phyloP scores from a whole-genome alignment of 1,139 yeast genomes.

The Taiozyma sp. region DNA sequence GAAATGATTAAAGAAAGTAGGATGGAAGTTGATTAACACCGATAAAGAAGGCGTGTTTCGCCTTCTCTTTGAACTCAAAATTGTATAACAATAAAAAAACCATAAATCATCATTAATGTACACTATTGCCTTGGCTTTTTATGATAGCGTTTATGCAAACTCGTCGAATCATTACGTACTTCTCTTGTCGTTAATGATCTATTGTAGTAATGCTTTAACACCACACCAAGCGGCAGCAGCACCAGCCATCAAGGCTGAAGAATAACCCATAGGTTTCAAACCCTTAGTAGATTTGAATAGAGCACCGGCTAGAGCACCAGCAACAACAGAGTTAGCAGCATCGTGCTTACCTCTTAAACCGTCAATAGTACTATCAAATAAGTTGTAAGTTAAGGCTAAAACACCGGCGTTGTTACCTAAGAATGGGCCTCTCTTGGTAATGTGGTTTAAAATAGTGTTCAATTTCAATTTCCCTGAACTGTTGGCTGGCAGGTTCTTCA shows the following conservation, averaged over 20 bases:
- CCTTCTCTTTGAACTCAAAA: not conserved
- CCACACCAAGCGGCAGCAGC: slow-evolving; percentile 96
- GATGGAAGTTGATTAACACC: not conserved
- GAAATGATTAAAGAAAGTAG: not conserved
- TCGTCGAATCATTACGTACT: not conserved
- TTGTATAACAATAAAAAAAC: not conserved
- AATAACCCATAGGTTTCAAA: slow-evolving; percentile 78
- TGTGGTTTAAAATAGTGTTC: slow-evolving; percentile 85
- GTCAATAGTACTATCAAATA: slow-evolving; percentile 78
- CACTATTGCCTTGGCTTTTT: not conserved
- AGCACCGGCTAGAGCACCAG: slow-evolving; percentile 94
- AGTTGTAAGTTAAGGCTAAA: slow-evolving; percentile 81
- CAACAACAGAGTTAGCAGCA: slow-evolving; percentile 72
- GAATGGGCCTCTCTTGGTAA: slow-evolving; percentile 94
- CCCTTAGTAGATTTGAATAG: slow-evolving; percentile 86
- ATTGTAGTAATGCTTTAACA: slow-evolving; percentile 40
- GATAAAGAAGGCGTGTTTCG: not conserved
- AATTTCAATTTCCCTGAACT: slow-evolving; percentile 74
- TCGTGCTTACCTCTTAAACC: slow-evolving; percentile 85
- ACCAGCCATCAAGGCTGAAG: slow-evolving; percentile 80
- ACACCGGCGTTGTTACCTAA: slow-evolving; percentile 95
- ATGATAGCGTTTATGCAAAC: not conserved
- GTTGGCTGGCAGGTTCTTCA: slow-evolving; percentile 66
- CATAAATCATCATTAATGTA: not conserved
- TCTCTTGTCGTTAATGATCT: slow-evolving; percentile 1